Evolutionary conservation across 805 yeast genomes (phyloP), one percentile per base, ranked within the genome.

Genomic region (Wickerhamomyces queroliae): DNA sequence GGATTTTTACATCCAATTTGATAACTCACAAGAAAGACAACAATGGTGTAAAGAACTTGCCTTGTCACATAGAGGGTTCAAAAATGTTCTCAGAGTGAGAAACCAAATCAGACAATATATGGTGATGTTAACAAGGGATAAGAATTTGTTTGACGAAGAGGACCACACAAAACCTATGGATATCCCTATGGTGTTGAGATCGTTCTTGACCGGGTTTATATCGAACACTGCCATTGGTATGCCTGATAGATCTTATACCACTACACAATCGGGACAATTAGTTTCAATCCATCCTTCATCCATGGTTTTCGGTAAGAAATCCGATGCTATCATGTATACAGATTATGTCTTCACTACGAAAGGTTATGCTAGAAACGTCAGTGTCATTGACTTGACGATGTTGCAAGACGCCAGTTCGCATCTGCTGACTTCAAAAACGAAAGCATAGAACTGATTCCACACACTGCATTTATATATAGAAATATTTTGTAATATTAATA

Each of bases 261-360:
- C 98, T 0, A 82, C 89, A 7, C 66, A 82, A 22, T 77, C 84
- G 2, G 95, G 95, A 20, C 96, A 88, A 59, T 67, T 86, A 24
- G 78, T 91, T 35, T 79, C 93, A 36, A 78, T 91, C 10, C 98
- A 91, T 56, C 98, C 98, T 0, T 84, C 95, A 0, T 87, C 96
- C 0, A 64, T 85, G 59, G 64, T 93, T 30, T 93, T 91, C 62
- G 96, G 96, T 7, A 74, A 75, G 47, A 74, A 76, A 48, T 70
- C 79, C 33, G 95, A 91, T 48, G 95, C 95, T 1, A 80, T 93
- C 39, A 82, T 93, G 95, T 93, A 88, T 65, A 80, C 89, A 27
- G 99, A 93, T 62, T 90, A 86, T 57, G 97, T 93, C 13, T 91
- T 75, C 58, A 93, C 99, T 1, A 75, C 90, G 12, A 88, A 88